Evolutionary conservation across 306 rosid genomes (phyloP).

Genomic region (Fagus sylvatica): DNA sequence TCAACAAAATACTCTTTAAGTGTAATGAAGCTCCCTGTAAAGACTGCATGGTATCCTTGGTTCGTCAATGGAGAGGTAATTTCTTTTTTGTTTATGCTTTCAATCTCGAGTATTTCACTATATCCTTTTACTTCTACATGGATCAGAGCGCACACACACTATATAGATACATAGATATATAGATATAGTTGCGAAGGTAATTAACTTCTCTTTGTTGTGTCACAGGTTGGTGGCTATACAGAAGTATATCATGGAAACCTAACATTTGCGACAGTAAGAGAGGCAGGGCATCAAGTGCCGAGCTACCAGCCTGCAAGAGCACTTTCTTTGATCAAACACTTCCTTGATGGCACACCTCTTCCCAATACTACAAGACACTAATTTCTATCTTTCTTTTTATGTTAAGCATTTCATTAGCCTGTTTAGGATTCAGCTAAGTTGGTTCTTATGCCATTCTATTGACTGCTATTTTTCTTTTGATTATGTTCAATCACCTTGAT

Average conservation of each 20-base stretch:
- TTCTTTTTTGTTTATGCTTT: too few species aligned
- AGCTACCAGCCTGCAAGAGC: constrained; percentile 78
- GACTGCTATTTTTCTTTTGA: too few species aligned
- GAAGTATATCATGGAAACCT: constrained; percentile 59
- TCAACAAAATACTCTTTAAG: constrained; percentile 77
- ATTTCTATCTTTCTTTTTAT: too few species aligned
- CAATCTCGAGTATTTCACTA: background rate
- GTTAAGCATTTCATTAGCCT: constrained; percentile 24
- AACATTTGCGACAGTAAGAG: constrained; percentile 76
- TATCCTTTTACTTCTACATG: too few species aligned
- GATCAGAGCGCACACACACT: too few species aligned
- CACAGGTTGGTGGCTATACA: constrained; percentile 72
- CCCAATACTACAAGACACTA: too few species aligned
- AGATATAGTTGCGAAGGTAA: too few species aligned
- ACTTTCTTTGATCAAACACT: constrained; percentile 61
- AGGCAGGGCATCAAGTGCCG: constrained; percentile 86
- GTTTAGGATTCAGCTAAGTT: too few species aligned
- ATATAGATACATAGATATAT: too few species aligned
- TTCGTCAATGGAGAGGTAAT: constrained; percentile 60
- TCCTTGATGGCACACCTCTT: constrained; percentile 51
- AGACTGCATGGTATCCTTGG: constrained; percentile 77
- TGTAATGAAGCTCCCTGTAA: constrained; percentile 59
- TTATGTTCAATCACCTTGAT: too few species aligned
- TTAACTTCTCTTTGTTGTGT: background rate
- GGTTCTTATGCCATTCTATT: too few species aligned